A percentile compares a stretch with the other conserved stretches of the same genome.
phyloP scores from a whole-genome alignment of 345 rosid genomes.

The Sonneratia alba region DNA sequence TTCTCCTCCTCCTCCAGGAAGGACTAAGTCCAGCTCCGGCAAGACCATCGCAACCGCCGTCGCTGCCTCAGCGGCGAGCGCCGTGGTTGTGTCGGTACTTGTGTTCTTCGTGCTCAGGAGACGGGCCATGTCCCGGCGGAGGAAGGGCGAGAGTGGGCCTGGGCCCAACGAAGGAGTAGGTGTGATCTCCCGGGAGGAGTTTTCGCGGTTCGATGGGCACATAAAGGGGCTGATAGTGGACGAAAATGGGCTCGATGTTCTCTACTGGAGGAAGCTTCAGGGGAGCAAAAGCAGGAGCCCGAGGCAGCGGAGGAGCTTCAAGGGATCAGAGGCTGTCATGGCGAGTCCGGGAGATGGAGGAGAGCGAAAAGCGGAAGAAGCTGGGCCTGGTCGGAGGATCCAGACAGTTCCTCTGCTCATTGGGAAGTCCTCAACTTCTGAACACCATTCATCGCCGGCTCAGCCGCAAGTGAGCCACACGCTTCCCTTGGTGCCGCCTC shows the following conservation, averaged over 20 bases:
- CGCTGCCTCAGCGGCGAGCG: conserved; percentile 50
- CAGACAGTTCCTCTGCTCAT: conserved; percentile 56
- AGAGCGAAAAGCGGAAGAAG: conserved; percentile 2
- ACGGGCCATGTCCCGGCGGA: conserved; percentile 21
- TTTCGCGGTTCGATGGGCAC: conserved; percentile 37
- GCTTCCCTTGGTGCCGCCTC: not conserved
- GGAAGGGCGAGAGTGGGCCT: conserved; percentile 21
- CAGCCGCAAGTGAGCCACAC: not conserved
- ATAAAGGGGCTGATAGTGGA: conserved; percentile 56
- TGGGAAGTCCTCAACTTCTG: conserved; percentile 51
- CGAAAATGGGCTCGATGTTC: conserved; percentile 71
- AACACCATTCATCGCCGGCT: conserved; percentile 8
- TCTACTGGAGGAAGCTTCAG: conserved; percentile 66
- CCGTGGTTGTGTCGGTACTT: conserved; percentile 34
- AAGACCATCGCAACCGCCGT: conserved; percentile 43
- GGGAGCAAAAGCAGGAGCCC: conserved; percentile 16
- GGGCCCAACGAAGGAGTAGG: conserved; percentile 7
- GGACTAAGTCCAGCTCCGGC: conserved; percentile 6
- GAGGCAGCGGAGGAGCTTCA: conserved; percentile 14
- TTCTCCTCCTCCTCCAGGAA: conserved; percentile 3
- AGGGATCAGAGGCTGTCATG: conserved; percentile 11
- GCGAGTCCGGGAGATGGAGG: conserved; percentile 15
- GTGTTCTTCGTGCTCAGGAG: conserved; percentile 43
- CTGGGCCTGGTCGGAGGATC: conserved; percentile 12
- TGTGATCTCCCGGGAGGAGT: conserved; percentile 16